phyloP scores from a whole-genome alignment of 495 filamentous ascomycete genomes.

The Penicillium desertorum region DNA sequence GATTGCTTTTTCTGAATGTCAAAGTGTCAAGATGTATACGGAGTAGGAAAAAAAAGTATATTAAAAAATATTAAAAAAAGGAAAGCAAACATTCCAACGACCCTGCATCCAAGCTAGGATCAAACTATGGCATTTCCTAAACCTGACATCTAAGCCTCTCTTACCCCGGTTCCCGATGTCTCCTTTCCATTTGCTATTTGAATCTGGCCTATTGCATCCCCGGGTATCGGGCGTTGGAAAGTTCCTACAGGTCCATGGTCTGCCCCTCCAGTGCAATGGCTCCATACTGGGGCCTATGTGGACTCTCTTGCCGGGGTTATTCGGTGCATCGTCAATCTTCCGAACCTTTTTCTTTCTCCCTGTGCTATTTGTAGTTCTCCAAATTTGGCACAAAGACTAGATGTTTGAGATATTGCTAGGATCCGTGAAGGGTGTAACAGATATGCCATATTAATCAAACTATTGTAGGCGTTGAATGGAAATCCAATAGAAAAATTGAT shows the following conservation, averaged over 20 bases:
- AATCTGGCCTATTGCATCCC: conserved; percentile 21
- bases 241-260: conserved; percentile 12
- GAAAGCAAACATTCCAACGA: conserved; percentile 1
- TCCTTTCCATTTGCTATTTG: conserved; percentile 15
- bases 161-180: neutral
- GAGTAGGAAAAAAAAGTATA: neutral
- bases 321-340: neutral
- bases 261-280: neutral
- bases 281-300: neutral
- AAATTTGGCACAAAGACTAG: conserved; percentile 25
- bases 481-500: neutral
- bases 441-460: neutral
- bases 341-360: conserved; percentile 7
- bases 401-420: neutral
- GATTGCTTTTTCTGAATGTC: conserved; percentile 5
- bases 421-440: neutral
- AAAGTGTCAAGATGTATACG: neutral
- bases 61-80: neutral
- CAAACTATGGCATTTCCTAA: neutral
- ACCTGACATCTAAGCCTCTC: conserved; percentile 1
- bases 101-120: neutral
- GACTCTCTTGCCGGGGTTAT: neutral
- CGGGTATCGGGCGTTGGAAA: conserved; percentile 13
- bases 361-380: conserved; percentile 1
- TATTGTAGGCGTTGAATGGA: neutral